phyloP scores from a whole-genome alignment of 495 filamentous ascomycete species.

The Penicillium manginii region DNA sequence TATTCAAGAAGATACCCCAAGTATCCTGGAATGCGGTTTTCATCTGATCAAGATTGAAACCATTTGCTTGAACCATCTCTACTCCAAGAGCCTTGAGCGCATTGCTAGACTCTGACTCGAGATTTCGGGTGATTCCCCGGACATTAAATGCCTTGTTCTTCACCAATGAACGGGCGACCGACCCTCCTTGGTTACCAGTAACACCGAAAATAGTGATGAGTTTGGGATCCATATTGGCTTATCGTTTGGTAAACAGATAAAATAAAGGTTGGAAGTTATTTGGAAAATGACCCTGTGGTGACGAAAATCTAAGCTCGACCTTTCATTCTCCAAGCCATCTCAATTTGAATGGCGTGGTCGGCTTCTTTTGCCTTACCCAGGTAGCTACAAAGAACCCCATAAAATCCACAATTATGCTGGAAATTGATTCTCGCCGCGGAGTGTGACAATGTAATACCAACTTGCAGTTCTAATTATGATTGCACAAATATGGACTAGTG shows the following conservation, averaged over 20 bases:
- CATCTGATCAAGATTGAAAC: conserved; percentile 34
- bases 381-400: no score
- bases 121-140: conserved; percentile 44
- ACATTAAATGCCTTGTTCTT: conserved; percentile 37
- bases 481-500: no score
- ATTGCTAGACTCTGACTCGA: conserved; percentile 41
- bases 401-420: background rate
- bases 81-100: conserved; percentile 44
- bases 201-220: conserved; percentile 28
- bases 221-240: conserved; percentile 8
- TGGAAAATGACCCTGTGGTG: no score
- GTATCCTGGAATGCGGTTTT: conserved; percentile 25
- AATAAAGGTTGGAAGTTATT: background rate
- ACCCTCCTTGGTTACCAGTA: conserved; percentile 49
- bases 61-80: conserved; percentile 49
- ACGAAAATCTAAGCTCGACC: no score
- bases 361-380: background rate
- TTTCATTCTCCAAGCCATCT: background rate
- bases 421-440: background rate
- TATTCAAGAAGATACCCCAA: conserved; percentile 39
- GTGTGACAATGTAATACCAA: no score
- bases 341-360: background rate
- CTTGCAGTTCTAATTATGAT: no score
- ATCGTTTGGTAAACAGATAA: background rate
- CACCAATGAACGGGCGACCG: conserved; percentile 40